These are phyloP conservation scores for Corymbia maculata DNA, from an alignment of 345 rosid genomes.

Conservation along the genomic window DNA sequence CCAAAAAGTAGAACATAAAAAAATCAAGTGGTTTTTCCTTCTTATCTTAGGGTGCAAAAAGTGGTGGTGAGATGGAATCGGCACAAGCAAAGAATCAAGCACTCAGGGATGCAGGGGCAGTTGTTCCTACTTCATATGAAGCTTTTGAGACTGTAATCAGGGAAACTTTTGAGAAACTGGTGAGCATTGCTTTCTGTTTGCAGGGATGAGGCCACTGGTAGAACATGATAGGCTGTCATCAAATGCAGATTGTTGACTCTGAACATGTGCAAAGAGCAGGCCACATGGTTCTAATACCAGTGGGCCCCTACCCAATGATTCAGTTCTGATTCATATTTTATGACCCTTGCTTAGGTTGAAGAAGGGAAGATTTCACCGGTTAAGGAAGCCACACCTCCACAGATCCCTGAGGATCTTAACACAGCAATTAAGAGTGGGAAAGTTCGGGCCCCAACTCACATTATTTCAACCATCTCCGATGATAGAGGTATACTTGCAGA, in stretches of 20 bases:
- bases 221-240: not conserved
- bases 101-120: conserved; percentile 75
- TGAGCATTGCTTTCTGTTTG: conserved; percentile 4
- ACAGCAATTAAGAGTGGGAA: conserved; percentile 90
- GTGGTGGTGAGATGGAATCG: conserved; percentile 96
- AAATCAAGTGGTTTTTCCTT: not conserved
- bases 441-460: conserved; percentile 95
- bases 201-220: not conserved
- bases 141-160: conserved; percentile 66
- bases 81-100: conserved; percentile 99
- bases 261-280: not conserved
- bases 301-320: not conserved
- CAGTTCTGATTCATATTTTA: not conserved
- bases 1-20: not conserved
- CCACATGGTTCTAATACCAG: not conserved
- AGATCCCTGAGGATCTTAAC: conserved; percentile 94
- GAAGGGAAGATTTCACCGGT: conserved; percentile 62
- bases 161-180: conserved; percentile 88
- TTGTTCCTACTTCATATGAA: conserved; percentile 89
- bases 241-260: not conserved
- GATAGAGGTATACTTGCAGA: conserved; percentile 60
- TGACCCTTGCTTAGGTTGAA: conserved; percentile 40
- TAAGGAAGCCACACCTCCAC: conserved; percentile 82
- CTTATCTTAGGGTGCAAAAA: conserved; percentile 78
- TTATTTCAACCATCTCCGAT: conserved; percentile 93